Percentiles rank a stretch among this genome's conserved stretches.
These are phyloP conservation scores for Ciborinia camelliae DNA, from an alignment of 2,329 filamentous ascomycete genomes.

Conservation along the genomic window DNA sequence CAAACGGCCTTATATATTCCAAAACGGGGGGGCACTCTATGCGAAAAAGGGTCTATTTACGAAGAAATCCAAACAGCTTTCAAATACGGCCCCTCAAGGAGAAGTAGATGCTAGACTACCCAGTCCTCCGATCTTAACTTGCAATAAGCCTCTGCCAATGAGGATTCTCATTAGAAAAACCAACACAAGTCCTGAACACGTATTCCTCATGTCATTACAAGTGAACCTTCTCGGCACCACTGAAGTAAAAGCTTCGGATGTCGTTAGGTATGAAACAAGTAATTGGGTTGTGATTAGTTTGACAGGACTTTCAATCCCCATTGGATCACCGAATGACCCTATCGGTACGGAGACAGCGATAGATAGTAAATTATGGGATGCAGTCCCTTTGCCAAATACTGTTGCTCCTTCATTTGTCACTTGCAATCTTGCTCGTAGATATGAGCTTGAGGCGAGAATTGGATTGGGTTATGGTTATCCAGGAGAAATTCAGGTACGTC, in stretches of 20 bases:
- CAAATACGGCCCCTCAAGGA: slow-evolving; percentile 61
- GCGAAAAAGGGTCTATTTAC: slow-evolving; percentile 35
- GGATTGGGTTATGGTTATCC: slow-evolving; percentile 71
- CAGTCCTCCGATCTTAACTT: slow-evolving; percentile 82
- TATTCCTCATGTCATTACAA: slow-evolving; percentile 76
- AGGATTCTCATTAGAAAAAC: slow-evolving; percentile 76
- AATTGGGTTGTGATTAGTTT: slow-evolving; percentile 74
- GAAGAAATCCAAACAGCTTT: slow-evolving; percentile 31
- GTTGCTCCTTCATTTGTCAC: slow-evolving; percentile 83
- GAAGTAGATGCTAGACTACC: slow-evolving; percentile 78
- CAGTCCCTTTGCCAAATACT: slow-evolving; percentile 71
- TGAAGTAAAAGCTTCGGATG: slow-evolving; percentile 71
- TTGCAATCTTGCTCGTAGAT: slow-evolving; percentile 80
- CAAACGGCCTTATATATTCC: slow-evolving; percentile 62
- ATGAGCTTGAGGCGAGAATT: slow-evolving; percentile 79
- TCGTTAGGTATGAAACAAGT: slow-evolving; percentile 65
- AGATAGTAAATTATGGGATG: slow-evolving; percentile 70
- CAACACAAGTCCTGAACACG: slow-evolving; percentile 61
- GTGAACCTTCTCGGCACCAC: slow-evolving; percentile 80
- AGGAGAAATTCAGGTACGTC: slow-evolving; percentile 39
- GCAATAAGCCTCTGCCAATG: slow-evolving; percentile 80
- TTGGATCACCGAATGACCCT: slow-evolving; percentile 58
- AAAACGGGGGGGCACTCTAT: slow-evolving; percentile 39
- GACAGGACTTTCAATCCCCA: slow-evolving; percentile 66
- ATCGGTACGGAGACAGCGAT: slow-evolving; percentile 66